These are phyloP conservation scores for Leptodermis oblonga DNA, from an alignment of 257 asterid genomes.

Conservation along the genomic window DNA sequence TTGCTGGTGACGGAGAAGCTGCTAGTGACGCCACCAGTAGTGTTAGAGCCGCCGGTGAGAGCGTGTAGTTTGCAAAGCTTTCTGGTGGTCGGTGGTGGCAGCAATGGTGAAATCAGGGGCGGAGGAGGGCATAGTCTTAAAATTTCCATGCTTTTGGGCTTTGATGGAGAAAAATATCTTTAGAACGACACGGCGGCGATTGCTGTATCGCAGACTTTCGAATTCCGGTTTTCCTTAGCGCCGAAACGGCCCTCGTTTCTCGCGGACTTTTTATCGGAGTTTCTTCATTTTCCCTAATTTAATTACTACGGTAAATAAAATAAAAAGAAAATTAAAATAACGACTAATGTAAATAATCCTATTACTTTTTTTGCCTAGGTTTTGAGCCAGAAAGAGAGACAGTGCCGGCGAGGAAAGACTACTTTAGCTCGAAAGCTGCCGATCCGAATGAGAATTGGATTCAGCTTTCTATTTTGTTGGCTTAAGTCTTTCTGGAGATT, in stretches of 20 bases:
- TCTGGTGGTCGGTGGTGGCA: constrained; percentile 21
- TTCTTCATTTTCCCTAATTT: no score
- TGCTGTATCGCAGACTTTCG: background rate
- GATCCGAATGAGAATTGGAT: no score
- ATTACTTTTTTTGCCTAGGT: no score
- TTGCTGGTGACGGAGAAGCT: constrained; percentile 51
- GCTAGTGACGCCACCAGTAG: constrained; percentile 16
- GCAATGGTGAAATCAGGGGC: constrained; percentile 32
- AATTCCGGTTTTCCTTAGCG: background rate
- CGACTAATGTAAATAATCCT: no score
- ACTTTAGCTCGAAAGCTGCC: no score
- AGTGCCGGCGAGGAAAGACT: no score
- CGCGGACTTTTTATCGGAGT: background rate
- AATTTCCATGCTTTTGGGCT: constrained; percentile 44
- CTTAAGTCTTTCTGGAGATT: no score
- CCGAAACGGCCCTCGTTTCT: constrained; percentile 13
- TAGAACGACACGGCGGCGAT: background rate
- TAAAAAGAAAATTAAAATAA: no score
- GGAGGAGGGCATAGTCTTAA: constrained; percentile 30
- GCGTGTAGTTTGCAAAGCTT: constrained; percentile 47
- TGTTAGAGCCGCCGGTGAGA: constrained; percentile 45
- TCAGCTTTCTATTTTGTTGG: no score
- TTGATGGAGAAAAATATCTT: background rate
- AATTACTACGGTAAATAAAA: no score
- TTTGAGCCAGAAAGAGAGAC: no score